Percentiles rank a stretch among this genome's conserved stretches.
These are phyloP conservation scores for Panus rudis DNA, from an alignment of 768 basidiomycete species.

Conservation along the genomic window DNA sequence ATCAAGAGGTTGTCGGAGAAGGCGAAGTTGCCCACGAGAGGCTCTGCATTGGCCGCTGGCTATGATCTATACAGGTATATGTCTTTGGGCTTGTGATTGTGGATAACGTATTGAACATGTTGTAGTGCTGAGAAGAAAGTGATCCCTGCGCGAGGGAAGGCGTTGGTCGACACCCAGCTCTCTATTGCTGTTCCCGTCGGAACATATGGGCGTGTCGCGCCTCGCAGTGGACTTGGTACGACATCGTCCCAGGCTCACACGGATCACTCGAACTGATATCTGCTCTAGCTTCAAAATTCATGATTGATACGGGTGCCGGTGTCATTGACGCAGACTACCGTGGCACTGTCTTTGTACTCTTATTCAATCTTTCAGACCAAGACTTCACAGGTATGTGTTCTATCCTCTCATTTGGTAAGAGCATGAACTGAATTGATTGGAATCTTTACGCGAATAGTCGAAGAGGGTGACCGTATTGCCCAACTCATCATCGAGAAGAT, in stretches of 20 bases:
- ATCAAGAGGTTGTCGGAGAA: constrained; percentile 81
- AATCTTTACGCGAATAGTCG: constrained; percentile 41
- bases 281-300: constrained; percentile 81
- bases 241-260: neutral
- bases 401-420: neutral
- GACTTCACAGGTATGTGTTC: constrained; percentile 70
- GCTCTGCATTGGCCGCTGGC: constrained; percentile 82
- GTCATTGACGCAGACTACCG: constrained; percentile 97
- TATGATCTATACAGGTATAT: constrained; percentile 92
- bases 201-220: constrained; percentile 95
- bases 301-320: constrained; percentile 97
- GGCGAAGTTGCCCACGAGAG: constrained; percentile 80
- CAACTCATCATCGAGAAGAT: constrained; percentile 93
- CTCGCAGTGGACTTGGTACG: constrained; percentile 90
- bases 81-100: neutral
- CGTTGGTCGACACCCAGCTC: constrained; percentile 83
- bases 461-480: constrained; percentile 92
- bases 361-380: constrained; percentile 87
- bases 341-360: constrained; percentile 81
- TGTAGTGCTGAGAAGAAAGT: constrained; percentile 75
- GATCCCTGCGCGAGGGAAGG: constrained; percentile 87
- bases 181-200: constrained; percentile 91
- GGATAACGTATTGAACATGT: neutral
- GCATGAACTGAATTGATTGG: constrained; percentile 1
- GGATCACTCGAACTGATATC: neutral